A percentile compares a stretch with the other conserved stretches of the same genome.
Conservation (phyloP, 331 rosid species). For the Arachis monticola region DNA sequence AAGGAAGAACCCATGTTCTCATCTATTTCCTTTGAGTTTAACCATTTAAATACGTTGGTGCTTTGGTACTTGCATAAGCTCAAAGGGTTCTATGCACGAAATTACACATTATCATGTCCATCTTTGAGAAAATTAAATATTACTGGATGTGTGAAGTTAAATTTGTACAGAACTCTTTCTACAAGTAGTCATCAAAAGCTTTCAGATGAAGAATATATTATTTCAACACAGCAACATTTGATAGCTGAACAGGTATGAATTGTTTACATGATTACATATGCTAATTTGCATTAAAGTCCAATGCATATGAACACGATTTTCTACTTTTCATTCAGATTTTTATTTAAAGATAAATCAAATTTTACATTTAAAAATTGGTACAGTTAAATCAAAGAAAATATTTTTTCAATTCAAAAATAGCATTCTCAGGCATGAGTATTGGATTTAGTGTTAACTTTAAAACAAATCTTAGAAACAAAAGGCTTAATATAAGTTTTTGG, state of each 20-base stretch:
- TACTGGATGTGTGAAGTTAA: neutral
- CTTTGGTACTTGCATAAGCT: neutral
- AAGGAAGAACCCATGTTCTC: neutral
- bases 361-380: no score
- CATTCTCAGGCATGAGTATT: no score
- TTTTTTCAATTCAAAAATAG: no score
- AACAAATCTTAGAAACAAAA: no score
- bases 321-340: no score
- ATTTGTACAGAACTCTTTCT: neutral
- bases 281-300: no score
- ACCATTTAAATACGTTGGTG: neutral
- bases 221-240: neutral
- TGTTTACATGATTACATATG: neutral
- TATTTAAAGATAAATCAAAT: no score
- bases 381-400: no score
- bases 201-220: no score
- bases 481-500: no score
- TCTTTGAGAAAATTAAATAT: neutral
- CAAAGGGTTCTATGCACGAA: neutral
- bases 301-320: no score
- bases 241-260: slow-evolving; percentile 12
- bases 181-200: neutral
- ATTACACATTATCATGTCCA: neutral
- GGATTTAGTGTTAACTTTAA: neutral
- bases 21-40: neutral